Evolutionary conservation across 106 monocot genomes (phyloP).

Genomic region (Posidonia australis): DNA sequence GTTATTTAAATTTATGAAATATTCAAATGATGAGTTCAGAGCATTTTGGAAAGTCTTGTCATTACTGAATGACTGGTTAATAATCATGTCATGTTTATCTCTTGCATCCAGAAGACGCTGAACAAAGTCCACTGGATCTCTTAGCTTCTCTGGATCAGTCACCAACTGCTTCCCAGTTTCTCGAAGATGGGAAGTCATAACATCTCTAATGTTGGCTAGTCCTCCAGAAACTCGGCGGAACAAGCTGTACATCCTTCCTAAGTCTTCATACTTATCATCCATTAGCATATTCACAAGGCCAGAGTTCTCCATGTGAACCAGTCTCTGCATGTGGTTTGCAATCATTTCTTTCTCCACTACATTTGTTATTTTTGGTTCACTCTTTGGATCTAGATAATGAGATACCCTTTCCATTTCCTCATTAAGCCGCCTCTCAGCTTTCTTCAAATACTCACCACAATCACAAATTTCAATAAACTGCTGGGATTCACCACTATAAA

Average conservation of each 20-base stretch:
- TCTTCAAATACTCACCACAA: slow-evolving; percentile 80
- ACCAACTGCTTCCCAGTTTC: slow-evolving; percentile 81
- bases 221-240: slow-evolving; percentile 78
- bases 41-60: slow-evolving; percentile 97
- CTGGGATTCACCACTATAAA: slow-evolving; percentile 80
- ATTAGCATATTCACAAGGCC: slow-evolving; percentile 90
- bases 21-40: slow-evolving; percentile 86
- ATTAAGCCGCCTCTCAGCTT: slow-evolving; percentile 74
- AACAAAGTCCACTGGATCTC: slow-evolving; percentile 94
- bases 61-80: slow-evolving; percentile 62
- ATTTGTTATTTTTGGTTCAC: slow-evolving; percentile 59
- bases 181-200: slow-evolving; percentile 77
- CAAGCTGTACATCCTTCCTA: slow-evolving; percentile 76
- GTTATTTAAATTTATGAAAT: slow-evolving; percentile 85
- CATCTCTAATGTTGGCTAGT: slow-evolving; percentile 61
- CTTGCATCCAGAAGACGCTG: slow-evolving; percentile 74
- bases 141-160: slow-evolving; percentile 70
- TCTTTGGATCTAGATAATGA: slow-evolving; percentile 60
- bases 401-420: slow-evolving; percentile 93
- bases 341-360: slow-evolving; percentile 96
- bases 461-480: slow-evolving; percentile 77
- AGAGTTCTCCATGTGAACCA: slow-evolving; percentile 92
- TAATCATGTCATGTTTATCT: slow-evolving; percentile 91
- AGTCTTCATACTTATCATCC: slow-evolving; percentile 83
- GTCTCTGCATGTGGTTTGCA: slow-evolving; percentile 86